Base-by-base conservation (phyloP, 495 filamentous ascomycete genomes). In the Penicillium soppii region DNA sequence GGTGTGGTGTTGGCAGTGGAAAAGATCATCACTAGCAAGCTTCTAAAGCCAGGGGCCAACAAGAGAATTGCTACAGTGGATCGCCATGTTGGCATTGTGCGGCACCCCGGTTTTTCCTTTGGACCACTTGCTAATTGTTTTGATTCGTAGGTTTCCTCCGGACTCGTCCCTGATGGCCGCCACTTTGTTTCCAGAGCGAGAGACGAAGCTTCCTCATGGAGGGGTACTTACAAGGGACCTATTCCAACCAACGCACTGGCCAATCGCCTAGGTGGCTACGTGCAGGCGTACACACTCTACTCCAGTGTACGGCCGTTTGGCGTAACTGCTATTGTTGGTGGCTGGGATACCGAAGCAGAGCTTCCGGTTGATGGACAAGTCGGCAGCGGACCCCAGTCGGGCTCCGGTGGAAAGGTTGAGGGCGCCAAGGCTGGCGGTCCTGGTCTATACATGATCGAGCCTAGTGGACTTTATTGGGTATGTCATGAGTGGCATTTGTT, bases 361-460 rank as follows among this genome's bases (percentile, higher is more conserved):
- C 52, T 82, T 27, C 79, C 79, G 20, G 90, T 96, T 32, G 91
- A 96, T 72, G 91, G 90, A 49, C 80, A 92, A 71, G 91, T 96
- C 17, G 91, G 91, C 46, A 77, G 54, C 52, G 91, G 91, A 12
- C 91, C 91, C 25, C 73, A 77, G 26, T 78, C 80, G 30, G 91
- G 91, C 55, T 79, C 88, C 19, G 91, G 91, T 50, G 91, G 91
- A 51, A 92, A 90, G 74, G 78, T 82, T 17, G 69, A 83, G 41
- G 87, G 82, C 52, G 81, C 82, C 53, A 87, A 86, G 67, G 82
- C 87, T 60, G 94, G 92, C 61, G 94, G 92, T 1, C 94, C 94
- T 26, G 90, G 81, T 36, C 80, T 98, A 45, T 97, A 96, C 79
- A 98, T 98, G 94, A 90, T 97, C 62, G 94, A 98, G 75, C 94